phyloP scores from a whole-genome alignment of 345 rosid genomes.

The Cochlearia excelsa region DNA sequence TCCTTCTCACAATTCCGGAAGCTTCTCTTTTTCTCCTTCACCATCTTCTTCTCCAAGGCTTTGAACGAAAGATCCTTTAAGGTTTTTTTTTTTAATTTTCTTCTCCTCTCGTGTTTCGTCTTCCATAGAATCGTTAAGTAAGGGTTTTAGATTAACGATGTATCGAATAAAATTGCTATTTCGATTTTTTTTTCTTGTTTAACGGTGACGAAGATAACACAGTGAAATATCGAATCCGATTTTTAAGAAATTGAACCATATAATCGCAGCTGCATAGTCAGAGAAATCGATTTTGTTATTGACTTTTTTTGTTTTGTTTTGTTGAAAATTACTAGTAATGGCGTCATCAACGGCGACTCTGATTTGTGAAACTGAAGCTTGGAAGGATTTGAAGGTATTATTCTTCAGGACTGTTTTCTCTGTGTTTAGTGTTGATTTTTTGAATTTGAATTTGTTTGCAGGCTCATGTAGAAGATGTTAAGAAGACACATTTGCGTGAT shows the following conservation, averaged over 20 bases:
- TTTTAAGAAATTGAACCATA: not conserved
- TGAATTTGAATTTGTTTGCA: constrained; percentile 9
- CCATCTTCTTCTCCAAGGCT: not conserved
- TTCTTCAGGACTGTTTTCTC: not conserved
- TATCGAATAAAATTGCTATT: not conserved
- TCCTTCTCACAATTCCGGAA: constrained; percentile 10
- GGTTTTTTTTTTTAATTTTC: not conserved
- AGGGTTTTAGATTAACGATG: not conserved
- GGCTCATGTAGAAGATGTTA: constrained; percentile 71
- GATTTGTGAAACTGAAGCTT: constrained; percentile 66
- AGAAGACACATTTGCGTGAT: constrained; percentile 74
- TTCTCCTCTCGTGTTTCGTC: not conserved
- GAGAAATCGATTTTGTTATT: not conserved
- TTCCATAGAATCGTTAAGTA: not conserved
- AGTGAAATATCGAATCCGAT: not conserved
- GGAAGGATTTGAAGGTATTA: constrained; percentile 85
- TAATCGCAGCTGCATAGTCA: not conserved
- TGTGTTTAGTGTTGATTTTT: constrained; percentile 9
- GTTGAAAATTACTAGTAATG: constrained; percentile 38
- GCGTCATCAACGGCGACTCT: constrained; percentile 55
- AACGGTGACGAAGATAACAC: not conserved
- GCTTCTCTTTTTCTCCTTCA: not conserved
- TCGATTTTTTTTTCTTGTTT: not conserved
- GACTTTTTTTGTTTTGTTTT: not conserved
- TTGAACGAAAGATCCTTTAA: not conserved